These are phyloP conservation scores for Chamaecyparis obtusa DNA, from an alignment of 75 land plant species.

Conservation along the genomic window DNA sequence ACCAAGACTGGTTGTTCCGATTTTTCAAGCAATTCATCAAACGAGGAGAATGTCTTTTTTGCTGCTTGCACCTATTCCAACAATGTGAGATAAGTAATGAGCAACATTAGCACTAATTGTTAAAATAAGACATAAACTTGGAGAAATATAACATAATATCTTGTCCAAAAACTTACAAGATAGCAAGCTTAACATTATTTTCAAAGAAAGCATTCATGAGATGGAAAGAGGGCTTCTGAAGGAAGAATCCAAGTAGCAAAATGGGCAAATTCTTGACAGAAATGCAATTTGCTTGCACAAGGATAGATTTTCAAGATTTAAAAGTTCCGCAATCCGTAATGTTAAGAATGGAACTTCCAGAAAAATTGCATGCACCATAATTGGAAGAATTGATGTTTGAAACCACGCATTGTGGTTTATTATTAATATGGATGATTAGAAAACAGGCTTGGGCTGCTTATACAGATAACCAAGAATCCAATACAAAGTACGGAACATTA, in stretches of 20 bases:
- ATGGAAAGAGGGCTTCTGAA: background rate
- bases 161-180: background rate
- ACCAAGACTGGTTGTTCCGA: slow-evolving; percentile 90
- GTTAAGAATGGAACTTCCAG: background rate
- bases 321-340: background rate
- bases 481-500: background rate
- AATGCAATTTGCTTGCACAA: background rate
- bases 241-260: background rate
- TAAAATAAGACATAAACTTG: background rate
- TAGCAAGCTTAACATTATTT: background rate
- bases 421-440: background rate
- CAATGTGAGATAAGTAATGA: background rate
- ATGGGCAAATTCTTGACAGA: background rate
- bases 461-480: background rate
- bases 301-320: background rate
- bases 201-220: background rate
- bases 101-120: background rate
- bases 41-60: slow-evolving; percentile 77
- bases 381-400: background rate
- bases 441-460: background rate
- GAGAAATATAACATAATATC: background rate
- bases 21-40: slow-evolving; percentile 79
- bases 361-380: background rate
- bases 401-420: background rate
- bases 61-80: slow-evolving; percentile 65